Evolutionary conservation across 2,329 filamentous ascomycete species (phyloP).

Genomic region (Chalara sp.): DNA sequence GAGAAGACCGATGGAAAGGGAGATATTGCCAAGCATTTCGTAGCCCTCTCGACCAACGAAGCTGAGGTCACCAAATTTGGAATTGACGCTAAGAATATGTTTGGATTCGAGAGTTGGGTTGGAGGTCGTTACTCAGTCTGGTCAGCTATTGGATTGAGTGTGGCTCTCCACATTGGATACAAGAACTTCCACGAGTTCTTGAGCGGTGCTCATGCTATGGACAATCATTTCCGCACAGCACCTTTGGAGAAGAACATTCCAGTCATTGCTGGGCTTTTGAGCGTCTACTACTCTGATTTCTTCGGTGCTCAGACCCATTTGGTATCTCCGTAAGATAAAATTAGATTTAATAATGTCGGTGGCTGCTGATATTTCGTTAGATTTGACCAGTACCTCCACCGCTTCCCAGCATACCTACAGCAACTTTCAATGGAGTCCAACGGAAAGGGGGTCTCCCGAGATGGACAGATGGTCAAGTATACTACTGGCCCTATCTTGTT

Average conservation of each 20-base stretch:
- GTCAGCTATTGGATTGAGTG: constrained; percentile 95
- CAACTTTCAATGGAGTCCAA: constrained; percentile 99
- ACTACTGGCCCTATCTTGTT: constrained; percentile 95
- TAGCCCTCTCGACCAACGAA: constrained; percentile 94
- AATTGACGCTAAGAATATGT: constrained; percentile 99
- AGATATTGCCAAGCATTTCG: constrained; percentile 97
- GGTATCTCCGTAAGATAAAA: constrained; percentile 71
- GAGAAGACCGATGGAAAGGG: constrained; percentile 68
- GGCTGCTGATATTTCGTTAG: constrained; percentile 46
- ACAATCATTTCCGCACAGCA: constrained; percentile 92
- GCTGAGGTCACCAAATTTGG: constrained; percentile 95
- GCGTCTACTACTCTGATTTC: constrained; percentile 98
- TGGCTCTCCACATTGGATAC: constrained; percentile 90
- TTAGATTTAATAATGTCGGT: not conserved
- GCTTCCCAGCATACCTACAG: constrained; percentile 97
- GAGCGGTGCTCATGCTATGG: constrained; percentile 91
- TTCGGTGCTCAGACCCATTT: constrained; percentile 97
- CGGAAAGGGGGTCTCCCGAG: constrained; percentile 91
- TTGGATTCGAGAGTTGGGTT: constrained; percentile 97
- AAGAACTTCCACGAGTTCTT: constrained; percentile 98
- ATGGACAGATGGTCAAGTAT: constrained; percentile 88
- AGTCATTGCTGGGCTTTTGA: constrained; percentile 82
- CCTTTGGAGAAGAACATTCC: constrained; percentile 95
- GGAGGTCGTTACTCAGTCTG: constrained; percentile 97
- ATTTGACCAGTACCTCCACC: constrained; percentile 98